phyloP scores from a whole-genome alignment of 202 grass and related monocot genomes.

The Panicum virgatum region DNA sequence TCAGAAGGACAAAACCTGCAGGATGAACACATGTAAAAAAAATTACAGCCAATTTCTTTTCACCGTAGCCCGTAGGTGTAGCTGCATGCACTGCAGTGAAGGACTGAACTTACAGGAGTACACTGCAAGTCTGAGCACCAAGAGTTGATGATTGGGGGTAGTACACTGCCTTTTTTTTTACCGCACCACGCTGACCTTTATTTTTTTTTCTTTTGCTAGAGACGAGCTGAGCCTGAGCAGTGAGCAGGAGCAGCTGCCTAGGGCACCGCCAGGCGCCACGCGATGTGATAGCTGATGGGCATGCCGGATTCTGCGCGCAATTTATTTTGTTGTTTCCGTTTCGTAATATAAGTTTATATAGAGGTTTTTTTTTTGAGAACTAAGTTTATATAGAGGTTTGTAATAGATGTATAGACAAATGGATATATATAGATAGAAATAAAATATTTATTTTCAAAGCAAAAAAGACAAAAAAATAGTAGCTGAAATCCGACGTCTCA shows the following conservation, averaged over 20 bases:
- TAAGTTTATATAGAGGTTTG: too few relatives aligned
- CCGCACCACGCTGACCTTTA: background rate
- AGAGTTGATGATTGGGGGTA: background rate
- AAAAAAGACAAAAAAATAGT: too few relatives aligned
- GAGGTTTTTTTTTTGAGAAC: too few relatives aligned
- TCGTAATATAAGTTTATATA: too few relatives aligned
- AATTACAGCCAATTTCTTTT: background rate
- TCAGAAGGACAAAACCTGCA: too few relatives aligned
- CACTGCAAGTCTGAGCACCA: background rate
- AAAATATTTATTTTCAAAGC: too few relatives aligned
- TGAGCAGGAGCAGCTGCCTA: background rate
- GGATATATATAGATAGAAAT: too few relatives aligned
- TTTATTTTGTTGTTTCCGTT: too few relatives aligned
- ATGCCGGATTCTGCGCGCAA: too few relatives aligned
- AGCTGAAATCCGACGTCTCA: too few relatives aligned
- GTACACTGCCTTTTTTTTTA: background rate
- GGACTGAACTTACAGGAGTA: background rate
- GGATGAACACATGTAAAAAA: background rate
- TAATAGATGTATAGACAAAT: too few relatives aligned
- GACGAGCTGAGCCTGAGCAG: background rate
- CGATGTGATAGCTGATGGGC: background rate
- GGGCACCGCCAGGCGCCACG: background rate
- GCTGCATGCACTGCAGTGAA: background rate
- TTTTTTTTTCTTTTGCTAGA: background rate
- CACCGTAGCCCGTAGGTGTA: background rate